A percentile compares a stretch with the other conserved stretches of the same genome.
Evolutionary conservation across 129 eudicot species (phyloP).

Genomic region (Glebionis coronaria): DNA sequence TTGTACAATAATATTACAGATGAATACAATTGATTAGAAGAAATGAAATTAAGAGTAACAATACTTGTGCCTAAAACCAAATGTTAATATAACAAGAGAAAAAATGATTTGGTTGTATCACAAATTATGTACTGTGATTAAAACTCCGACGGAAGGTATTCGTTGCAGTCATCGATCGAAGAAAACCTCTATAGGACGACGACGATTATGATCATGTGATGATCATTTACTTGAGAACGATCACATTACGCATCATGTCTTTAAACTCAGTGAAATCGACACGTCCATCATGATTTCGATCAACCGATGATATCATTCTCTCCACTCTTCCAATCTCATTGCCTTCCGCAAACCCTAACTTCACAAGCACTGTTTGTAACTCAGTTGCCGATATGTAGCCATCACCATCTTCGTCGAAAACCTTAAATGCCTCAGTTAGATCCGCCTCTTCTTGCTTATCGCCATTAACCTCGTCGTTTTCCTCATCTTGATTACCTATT

Average conservation of each 20-base stretch:
- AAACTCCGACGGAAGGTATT: too few species aligned
- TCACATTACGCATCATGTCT: conserved; percentile 79
- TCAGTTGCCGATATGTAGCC: conserved; percentile 74
- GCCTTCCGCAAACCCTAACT: conserved; percentile 63
- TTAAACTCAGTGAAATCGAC: conserved; percentile 81
- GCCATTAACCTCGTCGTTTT: background rate
- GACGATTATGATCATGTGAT: background rate
- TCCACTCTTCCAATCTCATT: conserved; percentile 54
- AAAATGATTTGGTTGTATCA: too few species aligned
- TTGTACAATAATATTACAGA: conserved; percentile 12
- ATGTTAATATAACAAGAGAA: too few species aligned
- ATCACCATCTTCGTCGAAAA: conserved; percentile 80
- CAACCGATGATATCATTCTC: conserved; percentile 78
- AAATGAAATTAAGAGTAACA: too few species aligned
- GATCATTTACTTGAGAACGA: conserved; percentile 25
- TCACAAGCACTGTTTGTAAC: conserved; percentile 59
- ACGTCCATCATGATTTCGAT: conserved; percentile 57
- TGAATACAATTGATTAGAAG: background rate
- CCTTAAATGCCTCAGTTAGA: conserved; percentile 75
- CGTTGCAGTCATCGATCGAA: background rate
- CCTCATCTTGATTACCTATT: background rate
- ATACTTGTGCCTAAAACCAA: too few species aligned
- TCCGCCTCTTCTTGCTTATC: conserved; percentile 52
- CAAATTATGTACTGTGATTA: too few species aligned
- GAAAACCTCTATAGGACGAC: background rate